Evolutionary conservation across 2,329 filamentous ascomycete species (phyloP), one percentile per base, ranked within the genome.

Genomic region (Alternaria dauci): DNA sequence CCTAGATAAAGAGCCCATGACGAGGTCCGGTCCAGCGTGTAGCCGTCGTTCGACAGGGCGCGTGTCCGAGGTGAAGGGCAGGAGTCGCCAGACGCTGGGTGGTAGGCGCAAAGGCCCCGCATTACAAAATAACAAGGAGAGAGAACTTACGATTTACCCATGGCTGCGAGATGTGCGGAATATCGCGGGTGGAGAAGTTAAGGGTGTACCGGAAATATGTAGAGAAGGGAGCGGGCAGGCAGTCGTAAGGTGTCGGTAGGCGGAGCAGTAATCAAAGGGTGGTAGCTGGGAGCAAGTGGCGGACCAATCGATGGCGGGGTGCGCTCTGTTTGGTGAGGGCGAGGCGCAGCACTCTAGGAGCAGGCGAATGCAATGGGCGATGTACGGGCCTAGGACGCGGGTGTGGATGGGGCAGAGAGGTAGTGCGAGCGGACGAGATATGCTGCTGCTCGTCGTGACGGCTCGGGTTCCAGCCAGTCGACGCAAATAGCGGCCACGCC

Each of bases 61-160:
- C 52, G 32, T 56, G 46, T 57, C 39, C 52, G 50, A 39, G 55
- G 68, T 65, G 67, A 63, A 70, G 46, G 71, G 67, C 47, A 71
- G 58, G 65, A 25, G 66, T 61, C 20, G 55, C 64, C 65, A 60
- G 52, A 32, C 53, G 65, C 56, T 58, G 59, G 54, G 55, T 47
- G 48, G 66, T 52, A 59, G 52, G 55, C 59, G 58, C 52, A 47
- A 55, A 41, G 38, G 61, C 59, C 48, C 59, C 61, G 55, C 62
- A 55, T 48, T 48, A 53, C 67, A 66, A 57, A 63, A 59, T 63
- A 41, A 16, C 47, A 55, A 54, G 52, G 57, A 69, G 42, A 62
- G 52, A 47, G 57, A 52, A 78, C 77, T 79, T 76, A 79, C 77
- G 76, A 78, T 78, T 79, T 79, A 68, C 77, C 77, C 77, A 79